phyloP scores from a whole-genome alignment of 2,329 filamentous ascomycete species.

The Aspergillus puulaauensis region DNA sequence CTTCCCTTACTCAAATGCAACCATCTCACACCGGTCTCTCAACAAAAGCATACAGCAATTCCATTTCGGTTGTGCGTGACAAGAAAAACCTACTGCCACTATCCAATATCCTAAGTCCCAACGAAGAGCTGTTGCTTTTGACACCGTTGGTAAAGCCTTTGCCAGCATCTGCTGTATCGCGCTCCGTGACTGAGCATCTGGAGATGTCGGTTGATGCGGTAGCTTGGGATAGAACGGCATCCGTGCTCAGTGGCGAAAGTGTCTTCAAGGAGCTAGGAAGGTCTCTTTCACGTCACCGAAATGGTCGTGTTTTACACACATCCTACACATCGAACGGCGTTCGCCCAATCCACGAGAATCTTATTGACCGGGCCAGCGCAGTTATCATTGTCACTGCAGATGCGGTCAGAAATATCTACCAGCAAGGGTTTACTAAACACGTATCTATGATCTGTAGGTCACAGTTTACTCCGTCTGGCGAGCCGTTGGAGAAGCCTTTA shows the following conservation, averaged over 20 bases:
- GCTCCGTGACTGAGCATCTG: slow-evolving; percentile 56
- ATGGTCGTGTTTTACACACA: slow-evolving; percentile 84
- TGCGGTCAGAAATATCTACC: slow-evolving; percentile 89
- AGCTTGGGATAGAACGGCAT: slow-evolving; percentile 57
- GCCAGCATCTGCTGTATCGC: slow-evolving; percentile 82
- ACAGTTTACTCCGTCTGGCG: slow-evolving; percentile 38
- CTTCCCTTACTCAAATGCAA: slow-evolving; percentile 75
- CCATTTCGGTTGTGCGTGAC: slow-evolving; percentile 89
- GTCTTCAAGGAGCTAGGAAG: slow-evolving; percentile 89
- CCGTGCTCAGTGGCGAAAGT: slow-evolving; percentile 85
- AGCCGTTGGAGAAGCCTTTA: slow-evolving; percentile 69
- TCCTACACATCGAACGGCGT: slow-evolving; percentile 95
- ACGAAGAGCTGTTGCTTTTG: slow-evolving; percentile 84
- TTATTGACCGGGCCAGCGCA: slow-evolving; percentile 83
- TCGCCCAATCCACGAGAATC: slow-evolving; percentile 85
- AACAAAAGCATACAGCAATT: slow-evolving; percentile 82
- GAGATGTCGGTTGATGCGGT: slow-evolving; percentile 54
- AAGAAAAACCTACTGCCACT: slow-evolving; percentile 82
- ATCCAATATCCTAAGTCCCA: slow-evolving; percentile 74
- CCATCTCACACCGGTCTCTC: slow-evolving; percentile 79
- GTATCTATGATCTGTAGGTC: slow-evolving; percentile 83
- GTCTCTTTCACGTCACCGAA: slow-evolving; percentile 80
- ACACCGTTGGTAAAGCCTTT: slow-evolving; percentile 89
- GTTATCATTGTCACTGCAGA: slow-evolving; percentile 92
- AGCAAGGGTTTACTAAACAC: slow-evolving; percentile 92